A percentile compares a stretch with the other conserved stretches of the same genome.
Conservation (phyloP, 306 rosid species). For the Inga leiocalycina region DNA sequence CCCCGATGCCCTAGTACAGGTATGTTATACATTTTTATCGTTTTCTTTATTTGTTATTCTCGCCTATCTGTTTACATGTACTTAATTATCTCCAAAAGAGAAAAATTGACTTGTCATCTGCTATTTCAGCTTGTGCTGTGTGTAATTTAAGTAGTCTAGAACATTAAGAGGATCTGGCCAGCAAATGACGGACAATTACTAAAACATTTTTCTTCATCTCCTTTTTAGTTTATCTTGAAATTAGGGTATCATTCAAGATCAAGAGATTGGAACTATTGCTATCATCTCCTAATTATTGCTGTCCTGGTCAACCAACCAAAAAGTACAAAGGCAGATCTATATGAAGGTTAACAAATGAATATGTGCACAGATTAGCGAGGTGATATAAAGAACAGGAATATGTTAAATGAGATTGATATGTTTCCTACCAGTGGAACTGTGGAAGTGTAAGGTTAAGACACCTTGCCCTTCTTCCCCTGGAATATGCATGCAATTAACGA, state of each 20-base stretch:
- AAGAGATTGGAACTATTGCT: not conserved
- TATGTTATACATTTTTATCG: constrained; percentile 31
- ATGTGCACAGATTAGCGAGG: not conserved
- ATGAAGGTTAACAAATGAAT: not conserved
- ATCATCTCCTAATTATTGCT: not conserved
- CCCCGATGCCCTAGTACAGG: constrained; percentile 98
- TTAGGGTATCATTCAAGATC: not conserved
- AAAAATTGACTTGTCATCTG: not conserved
- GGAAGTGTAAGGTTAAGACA: constrained; percentile 6
- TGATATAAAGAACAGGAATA: not conserved
- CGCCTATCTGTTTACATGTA: not conserved
- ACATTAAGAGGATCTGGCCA: not conserved
- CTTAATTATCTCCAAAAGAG: not conserved
- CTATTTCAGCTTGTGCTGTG: not conserved
- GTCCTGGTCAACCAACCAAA: not conserved
- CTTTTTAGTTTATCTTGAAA: not conserved
- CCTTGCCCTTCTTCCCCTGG: not conserved
- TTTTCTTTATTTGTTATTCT: not conserved
- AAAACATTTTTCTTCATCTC: not conserved
- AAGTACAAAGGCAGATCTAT: not conserved
- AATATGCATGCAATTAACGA: not conserved
- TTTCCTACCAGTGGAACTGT: not conserved
- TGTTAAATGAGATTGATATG: constrained; percentile 1
- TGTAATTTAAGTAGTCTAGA: constrained; percentile 3
- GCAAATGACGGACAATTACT: not conserved